These are phyloP conservation scores for Aspergillus panamensis DNA, from an alignment of 495 filamentous ascomycete species.

Conservation along the genomic window DNA sequence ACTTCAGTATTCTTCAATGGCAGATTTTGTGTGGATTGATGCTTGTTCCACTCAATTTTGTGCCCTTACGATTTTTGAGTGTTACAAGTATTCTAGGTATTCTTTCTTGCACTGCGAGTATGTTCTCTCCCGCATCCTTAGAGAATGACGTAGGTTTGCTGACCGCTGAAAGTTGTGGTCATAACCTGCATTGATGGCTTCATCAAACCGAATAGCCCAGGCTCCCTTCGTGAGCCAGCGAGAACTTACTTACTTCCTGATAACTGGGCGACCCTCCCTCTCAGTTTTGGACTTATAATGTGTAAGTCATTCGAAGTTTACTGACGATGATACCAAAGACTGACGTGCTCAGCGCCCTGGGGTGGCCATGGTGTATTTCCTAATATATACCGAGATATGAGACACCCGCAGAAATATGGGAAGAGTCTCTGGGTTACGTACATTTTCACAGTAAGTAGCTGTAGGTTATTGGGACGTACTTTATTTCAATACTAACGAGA, in stretches of 20 bases:
- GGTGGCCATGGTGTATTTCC: constrained; percentile 94
- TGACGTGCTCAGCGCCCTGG: constrained; percentile 63
- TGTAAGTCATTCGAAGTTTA: constrained; percentile 39
- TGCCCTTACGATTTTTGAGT: constrained; percentile 79
- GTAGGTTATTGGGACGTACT: background rate
- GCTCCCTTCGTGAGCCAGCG: constrained; percentile 82
- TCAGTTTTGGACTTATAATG: constrained; percentile 94
- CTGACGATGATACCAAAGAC: background rate
- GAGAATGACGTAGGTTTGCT: constrained; percentile 3
- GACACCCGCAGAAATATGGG: constrained; percentile 83
- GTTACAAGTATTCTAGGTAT: constrained; percentile 91
- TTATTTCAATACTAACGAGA: constrained; percentile 15
- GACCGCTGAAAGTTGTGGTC: constrained; percentile 58
- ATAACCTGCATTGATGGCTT: constrained; percentile 83
- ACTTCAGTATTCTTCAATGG: constrained; percentile 68
- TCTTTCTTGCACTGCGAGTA: constrained; percentile 79
- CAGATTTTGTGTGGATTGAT: constrained; percentile 82
- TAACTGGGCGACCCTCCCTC: constrained; percentile 85
- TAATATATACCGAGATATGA: constrained; percentile 97
- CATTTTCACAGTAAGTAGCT: constrained; percentile 70
- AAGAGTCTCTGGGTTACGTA: constrained; percentile 78
- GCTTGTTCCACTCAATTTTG: constrained; percentile 78
- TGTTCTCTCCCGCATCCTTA: constrained; percentile 32
- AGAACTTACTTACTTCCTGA: constrained; percentile 68
- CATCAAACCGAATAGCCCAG: constrained; percentile 73